These are phyloP conservation scores for Phaffia rhodozyma DNA, from an alignment of 1,284 basidiomycete species.

Conservation along the genomic window DNA sequence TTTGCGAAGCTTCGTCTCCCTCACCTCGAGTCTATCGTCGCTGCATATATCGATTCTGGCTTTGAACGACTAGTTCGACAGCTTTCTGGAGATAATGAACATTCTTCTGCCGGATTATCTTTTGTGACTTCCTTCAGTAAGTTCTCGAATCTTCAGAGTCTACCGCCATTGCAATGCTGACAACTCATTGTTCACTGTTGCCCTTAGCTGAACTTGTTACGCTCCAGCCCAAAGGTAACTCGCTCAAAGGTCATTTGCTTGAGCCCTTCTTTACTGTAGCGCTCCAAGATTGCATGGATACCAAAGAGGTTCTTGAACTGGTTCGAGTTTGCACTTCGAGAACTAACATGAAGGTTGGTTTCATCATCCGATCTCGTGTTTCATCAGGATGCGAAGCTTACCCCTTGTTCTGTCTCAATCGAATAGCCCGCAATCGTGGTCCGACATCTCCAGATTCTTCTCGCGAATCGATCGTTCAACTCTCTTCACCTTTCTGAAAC, in stretches of 20 bases:
- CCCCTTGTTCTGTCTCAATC: not conserved
- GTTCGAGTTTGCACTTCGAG: slow-evolving; percentile 39
- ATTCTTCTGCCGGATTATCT: not conserved
- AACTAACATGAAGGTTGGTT: slow-evolving; percentile 49
- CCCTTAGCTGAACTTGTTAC: slow-evolving; percentile 17
- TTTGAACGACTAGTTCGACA: slow-evolving; percentile 14
- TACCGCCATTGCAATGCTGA: not conserved
- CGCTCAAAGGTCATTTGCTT: slow-evolving; percentile 48
- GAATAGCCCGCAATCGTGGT: slow-evolving; percentile 17
- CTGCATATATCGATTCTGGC: not conserved
- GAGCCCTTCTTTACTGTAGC: slow-evolving; percentile 62
- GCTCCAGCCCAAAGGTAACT: not conserved
- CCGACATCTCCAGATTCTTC: slow-evolving; percentile 25
- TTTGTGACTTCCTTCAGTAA: slow-evolving; percentile 3
- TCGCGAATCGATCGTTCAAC: slow-evolving; percentile 50
- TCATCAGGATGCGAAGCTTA: not conserved
- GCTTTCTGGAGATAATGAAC: slow-evolving; percentile 1
- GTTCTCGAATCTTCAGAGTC: not conserved
- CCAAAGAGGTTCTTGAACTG: slow-evolving; percentile 42
- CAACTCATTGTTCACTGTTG: not conserved
- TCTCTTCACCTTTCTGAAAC: slow-evolving; percentile 40
- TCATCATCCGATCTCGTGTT: not conserved
- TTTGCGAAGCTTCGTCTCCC: not conserved
- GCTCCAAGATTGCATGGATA: slow-evolving; percentile 48
- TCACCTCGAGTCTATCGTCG: not conserved